Evolutionary conservation across 495 filamentous ascomycete species (phyloP).

Genomic region (Darksidea phi): DNA sequence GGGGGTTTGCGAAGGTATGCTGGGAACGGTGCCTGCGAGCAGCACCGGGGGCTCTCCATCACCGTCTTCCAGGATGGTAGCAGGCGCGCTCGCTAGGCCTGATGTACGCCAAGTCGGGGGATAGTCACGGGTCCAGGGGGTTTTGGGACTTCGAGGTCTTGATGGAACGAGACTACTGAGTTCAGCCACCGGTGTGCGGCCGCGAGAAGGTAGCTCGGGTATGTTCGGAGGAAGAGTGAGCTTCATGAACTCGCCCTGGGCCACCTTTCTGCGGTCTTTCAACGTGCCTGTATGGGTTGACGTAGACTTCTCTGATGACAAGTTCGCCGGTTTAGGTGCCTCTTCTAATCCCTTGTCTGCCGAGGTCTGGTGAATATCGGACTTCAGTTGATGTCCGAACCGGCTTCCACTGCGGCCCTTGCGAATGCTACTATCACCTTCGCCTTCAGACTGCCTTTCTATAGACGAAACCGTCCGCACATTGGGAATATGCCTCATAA

Average conservation of each 20-base stretch:
- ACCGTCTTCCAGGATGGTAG: neutral
- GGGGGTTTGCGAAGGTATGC: neutral
- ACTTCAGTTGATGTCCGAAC: neutral
- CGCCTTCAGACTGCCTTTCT: neutral
- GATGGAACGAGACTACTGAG: constrained; percentile 2
- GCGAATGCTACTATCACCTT: neutral
- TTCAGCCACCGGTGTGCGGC: neutral
- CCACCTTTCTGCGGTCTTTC: constrained; percentile 26
- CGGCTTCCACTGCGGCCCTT: neutral
- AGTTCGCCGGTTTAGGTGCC: neutral
- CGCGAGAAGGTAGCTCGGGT: constrained; percentile 19
- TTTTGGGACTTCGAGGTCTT: constrained; percentile 27
- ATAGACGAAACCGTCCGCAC: neutral
- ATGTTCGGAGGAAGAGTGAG: constrained; percentile 18
- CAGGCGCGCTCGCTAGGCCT: neutral
- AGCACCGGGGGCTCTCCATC: neutral
- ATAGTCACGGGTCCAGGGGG: constrained; percentile 7
- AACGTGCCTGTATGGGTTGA: constrained; percentile 7
- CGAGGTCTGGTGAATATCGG: neutral
- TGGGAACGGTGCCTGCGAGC: constrained; percentile 2
- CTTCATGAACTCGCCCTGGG: constrained; percentile 17
- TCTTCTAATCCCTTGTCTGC: neutral
- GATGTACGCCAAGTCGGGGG: neutral
- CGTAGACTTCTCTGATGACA: neutral
- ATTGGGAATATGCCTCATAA: neutral